Conservation (phyloP, 768 basidiomycete species). For the Coprinellus aureogranulatus region DNA sequence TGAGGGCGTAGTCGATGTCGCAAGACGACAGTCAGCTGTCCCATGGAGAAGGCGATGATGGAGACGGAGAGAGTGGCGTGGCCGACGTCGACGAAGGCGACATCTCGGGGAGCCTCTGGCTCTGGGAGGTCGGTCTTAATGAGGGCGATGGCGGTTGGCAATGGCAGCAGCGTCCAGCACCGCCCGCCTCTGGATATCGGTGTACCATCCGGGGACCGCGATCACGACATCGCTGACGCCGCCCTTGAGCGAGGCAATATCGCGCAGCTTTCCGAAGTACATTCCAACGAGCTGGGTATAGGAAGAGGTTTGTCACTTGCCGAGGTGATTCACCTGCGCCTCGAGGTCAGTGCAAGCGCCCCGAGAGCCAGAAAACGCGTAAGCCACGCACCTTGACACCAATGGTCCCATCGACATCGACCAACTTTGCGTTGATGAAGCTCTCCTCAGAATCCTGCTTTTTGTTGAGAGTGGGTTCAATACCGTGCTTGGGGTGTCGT, state of each 20-base stretch:
- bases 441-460: conserved; percentile 86
- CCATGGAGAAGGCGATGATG: conserved; percentile 92
- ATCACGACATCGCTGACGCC: conserved; percentile 85
- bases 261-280: conserved; percentile 88
- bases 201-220: conserved; percentile 94
- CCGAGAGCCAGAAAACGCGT: background rate
- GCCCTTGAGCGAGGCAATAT: conserved; percentile 82
- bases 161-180: conserved; percentile 87
- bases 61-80: conserved; percentile 87
- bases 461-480: conserved; percentile 79
- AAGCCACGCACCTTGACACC: conserved; percentile 72
- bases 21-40: conserved; percentile 84
- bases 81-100: conserved; percentile 94
- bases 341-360: conserved; percentile 9
- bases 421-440: conserved; percentile 82
- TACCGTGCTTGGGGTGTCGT: conserved; percentile 66
- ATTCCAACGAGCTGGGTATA: conserved; percentile 89
- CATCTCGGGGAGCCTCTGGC: conserved; percentile 73
- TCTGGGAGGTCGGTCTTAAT: conserved; percentile 96
- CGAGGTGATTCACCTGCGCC: conserved; percentile 85
- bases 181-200: conserved; percentile 89
- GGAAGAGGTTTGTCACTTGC: conserved; percentile 78
- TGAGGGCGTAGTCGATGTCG: too few species aligned
- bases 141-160: conserved; percentile 90
- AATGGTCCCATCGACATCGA: conserved; percentile 80